Percentiles rank a stretch among this genome's conserved stretches.
Conservation (phyloP, 2,329 filamentous ascomycete species). For the Colletotrichum sp. region DNA sequence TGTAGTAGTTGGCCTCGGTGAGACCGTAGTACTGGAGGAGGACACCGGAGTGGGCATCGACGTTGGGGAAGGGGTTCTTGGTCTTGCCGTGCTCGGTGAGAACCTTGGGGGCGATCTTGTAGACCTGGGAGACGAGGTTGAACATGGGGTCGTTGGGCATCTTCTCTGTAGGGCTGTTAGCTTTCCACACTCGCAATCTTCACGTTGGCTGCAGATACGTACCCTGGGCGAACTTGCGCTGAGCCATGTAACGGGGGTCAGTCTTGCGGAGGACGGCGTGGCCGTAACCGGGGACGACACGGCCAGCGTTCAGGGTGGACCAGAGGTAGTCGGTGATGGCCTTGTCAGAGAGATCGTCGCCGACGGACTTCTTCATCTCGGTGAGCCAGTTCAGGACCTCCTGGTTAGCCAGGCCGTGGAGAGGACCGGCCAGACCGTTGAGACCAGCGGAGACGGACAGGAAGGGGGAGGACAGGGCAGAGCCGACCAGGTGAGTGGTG, state of each 20-base stretch:
- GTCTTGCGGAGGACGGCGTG: conserved; percentile 99
- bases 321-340: conserved; percentile 99
- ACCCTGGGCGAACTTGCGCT: conserved; percentile 91
- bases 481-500: conserved; percentile 97
- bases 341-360: conserved; percentile 94
- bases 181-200: not conserved
- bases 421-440: conserved; percentile 96
- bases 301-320: conserved; percentile 93
- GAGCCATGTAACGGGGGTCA: conserved; percentile 96
- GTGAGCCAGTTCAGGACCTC: conserved; percentile 99
- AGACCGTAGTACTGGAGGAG: conserved; percentile 99
- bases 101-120: conserved; percentile 98
- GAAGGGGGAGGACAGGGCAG: conserved; percentile 95
- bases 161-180: conserved; percentile 61
- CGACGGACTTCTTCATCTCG: conserved; percentile 96
- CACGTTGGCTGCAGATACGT: not conserved
- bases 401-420: conserved; percentile 99
- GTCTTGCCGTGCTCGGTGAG: conserved; percentile 99
- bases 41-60: conserved; percentile 98
- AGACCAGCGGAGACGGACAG: conserved; percentile 95
- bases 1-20: conserved; percentile 99
- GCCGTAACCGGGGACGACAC: conserved; percentile 97
- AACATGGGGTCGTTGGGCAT: conserved; percentile 98
- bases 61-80: conserved; percentile 99
- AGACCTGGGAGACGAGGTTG: conserved; percentile 99